Evolutionary conservation across 352 stramenopile species (phyloP).

Genomic region (Phytophthora colocasiae): DNA sequence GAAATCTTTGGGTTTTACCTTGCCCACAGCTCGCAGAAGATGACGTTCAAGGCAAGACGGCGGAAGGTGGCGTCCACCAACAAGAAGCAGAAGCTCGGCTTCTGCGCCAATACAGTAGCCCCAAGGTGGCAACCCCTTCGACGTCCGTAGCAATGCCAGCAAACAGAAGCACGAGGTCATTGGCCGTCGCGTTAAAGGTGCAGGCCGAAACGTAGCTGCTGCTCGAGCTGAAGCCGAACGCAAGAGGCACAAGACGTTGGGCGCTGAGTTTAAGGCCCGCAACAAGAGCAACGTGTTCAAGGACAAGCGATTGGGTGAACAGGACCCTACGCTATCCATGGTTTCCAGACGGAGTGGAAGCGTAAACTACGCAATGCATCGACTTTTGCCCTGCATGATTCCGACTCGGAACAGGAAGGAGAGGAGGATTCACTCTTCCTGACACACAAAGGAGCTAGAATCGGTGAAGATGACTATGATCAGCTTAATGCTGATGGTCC

Average conservation of each 20-base stretch:
- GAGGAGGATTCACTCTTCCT: slow-evolving; percentile 71
- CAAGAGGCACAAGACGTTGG: slow-evolving; percentile 88
- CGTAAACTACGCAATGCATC: slow-evolving; percentile 82
- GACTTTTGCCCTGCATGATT: slow-evolving; percentile 81
- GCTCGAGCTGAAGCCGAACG: slow-evolving; percentile 84
- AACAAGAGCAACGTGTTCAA: slow-evolving; percentile 92
- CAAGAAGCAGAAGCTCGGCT: slow-evolving; percentile 32
- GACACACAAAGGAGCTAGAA: slow-evolving; percentile 77
- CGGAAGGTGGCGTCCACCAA: slow-evolving; percentile 32
- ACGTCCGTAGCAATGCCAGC: slow-evolving; percentile 85
- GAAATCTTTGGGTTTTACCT: slow-evolving; percentile 68
- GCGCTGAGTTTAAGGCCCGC: slow-evolving; percentile 78
- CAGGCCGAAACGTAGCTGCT: slow-evolving; percentile 87
- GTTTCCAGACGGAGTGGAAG: slow-evolving; percentile 91
- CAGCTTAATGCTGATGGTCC: slow-evolving; percentile 53
- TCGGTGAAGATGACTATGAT: slow-evolving; percentile 83
- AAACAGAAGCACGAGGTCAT: slow-evolving; percentile 92
- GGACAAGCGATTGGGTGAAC: slow-evolving; percentile 86
- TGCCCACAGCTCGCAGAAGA: slow-evolving; percentile 55
- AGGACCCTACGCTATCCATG: slow-evolving; percentile 85
- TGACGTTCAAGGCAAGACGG: too few relatives aligned
- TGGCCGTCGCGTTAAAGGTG: slow-evolving; percentile 88
- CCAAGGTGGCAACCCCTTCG: slow-evolving; percentile 87
- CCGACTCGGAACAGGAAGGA: slow-evolving; percentile 73
- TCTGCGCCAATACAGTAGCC: slow-evolving; percentile 34